Evolutionary conservation across 1,284 basidiomycete species (phyloP).

Genomic region (Cryptococcus wingfieldii): DNA sequence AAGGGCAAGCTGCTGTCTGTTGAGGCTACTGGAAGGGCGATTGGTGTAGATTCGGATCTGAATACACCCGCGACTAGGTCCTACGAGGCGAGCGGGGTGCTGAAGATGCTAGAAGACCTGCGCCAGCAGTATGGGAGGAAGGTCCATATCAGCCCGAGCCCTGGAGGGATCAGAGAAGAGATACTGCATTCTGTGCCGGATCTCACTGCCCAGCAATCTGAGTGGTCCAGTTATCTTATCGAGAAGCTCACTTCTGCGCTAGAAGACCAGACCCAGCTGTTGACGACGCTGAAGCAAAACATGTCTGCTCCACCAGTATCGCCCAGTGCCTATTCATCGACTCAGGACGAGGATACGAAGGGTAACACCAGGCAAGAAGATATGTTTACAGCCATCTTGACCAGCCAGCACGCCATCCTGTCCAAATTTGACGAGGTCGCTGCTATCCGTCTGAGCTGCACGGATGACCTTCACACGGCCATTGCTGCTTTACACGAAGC

Average conservation of each 20-base stretch:
- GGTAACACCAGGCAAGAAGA: conserved; percentile 3
- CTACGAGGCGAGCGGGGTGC: neutral
- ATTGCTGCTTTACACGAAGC: conserved; percentile 4
- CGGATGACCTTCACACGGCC: conserved; percentile 1
- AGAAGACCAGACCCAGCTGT: conserved; percentile 5
- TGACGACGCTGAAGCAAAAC: conserved; percentile 1
- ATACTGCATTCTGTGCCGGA: neutral
- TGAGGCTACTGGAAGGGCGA: neutral
- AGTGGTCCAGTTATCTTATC: neutral
- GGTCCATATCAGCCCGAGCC: neutral
- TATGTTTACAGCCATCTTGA: conserved; percentile 14
- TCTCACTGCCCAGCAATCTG: neutral
- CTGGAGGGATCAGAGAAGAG: neutral
- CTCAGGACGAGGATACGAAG: neutral
- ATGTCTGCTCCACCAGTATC: neutral
- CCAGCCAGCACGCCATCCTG: conserved; percentile 20
- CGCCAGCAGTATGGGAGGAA: neutral
- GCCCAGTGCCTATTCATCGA: neutral
- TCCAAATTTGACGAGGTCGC: conserved; percentile 17
- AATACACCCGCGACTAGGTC: neutral
- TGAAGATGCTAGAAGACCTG: neutral
- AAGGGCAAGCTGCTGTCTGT: neutral
- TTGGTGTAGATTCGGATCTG: neutral
- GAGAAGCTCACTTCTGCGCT: conserved; percentile 1
- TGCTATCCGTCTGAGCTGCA: neutral